Evolutionary conservation across 352 stramenopile species (phyloP).

Genomic region (Phytophthora sansomeana): DNA sequence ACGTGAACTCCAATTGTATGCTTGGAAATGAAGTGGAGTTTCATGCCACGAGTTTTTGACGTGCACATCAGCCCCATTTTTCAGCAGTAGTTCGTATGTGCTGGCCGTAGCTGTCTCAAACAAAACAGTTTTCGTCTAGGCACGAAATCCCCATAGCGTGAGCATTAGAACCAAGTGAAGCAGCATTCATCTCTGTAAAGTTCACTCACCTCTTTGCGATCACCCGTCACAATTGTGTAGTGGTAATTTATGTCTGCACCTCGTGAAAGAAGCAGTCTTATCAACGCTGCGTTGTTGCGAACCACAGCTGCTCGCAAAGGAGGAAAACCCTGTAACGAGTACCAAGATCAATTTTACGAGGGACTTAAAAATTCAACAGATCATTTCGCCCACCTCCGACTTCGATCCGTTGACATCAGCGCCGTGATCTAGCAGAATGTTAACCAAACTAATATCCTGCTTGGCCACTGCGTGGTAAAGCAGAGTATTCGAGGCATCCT

Average conservation of each 20-base stretch:
- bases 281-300: slow-evolving; percentile 11
- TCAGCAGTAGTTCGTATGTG: slow-evolving; percentile 8
- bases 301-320: slow-evolving; percentile 13
- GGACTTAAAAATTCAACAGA: background rate
- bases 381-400: background rate
- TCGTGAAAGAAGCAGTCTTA: slow-evolving; percentile 12
- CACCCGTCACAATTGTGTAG: slow-evolving; percentile 5
- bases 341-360: background rate
- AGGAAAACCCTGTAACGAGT: background rate
- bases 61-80: slow-evolving; percentile 4
- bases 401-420: slow-evolving; percentile 13
- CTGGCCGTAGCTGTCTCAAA: slow-evolving; percentile 3
- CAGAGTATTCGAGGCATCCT: slow-evolving; percentile 8
- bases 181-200: background rate
- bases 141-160: background rate
- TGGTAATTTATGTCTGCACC: slow-evolving; percentile 12
- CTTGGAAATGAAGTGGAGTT: slow-evolving; percentile 17
- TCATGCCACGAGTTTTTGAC: slow-evolving; percentile 17
- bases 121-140: slow-evolving; percentile 13
- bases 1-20: slow-evolving; percentile 10
- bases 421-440: slow-evolving; percentile 9
- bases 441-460: slow-evolving; percentile 5
- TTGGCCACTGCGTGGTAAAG: slow-evolving; percentile 24
- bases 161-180: background rate
- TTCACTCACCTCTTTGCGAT: slow-evolving; percentile 3